Evolutionary conservation across 805 yeast genomes (phyloP).

Genomic region (Debaryomyces maramus): DNA sequence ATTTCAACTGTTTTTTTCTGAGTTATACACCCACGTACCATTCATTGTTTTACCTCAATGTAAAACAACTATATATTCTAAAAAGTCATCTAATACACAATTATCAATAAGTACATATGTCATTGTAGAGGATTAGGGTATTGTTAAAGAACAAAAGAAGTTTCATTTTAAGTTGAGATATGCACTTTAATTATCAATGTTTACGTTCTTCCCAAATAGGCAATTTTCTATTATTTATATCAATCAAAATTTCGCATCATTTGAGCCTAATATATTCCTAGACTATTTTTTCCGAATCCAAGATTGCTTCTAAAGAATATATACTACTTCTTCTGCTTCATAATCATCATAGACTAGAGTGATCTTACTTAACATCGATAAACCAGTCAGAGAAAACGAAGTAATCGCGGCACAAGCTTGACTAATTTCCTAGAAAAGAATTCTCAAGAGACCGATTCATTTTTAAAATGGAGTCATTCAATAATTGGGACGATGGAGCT

Average conservation of each 20-base stretch:
- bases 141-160: background rate
- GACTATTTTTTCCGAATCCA: background rate
- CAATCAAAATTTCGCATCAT: conserved; percentile 5
- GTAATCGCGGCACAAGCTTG: background rate
- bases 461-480: conserved; percentile 22
- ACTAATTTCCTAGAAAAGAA: background rate
- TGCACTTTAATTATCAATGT: conserved; percentile 9
- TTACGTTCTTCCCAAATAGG: conserved; percentile 12
- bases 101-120: background rate
- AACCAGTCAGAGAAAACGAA: background rate
- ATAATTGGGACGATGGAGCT: conserved; percentile 32
- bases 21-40: background rate
- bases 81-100: background rate
- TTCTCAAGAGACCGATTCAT: background rate
- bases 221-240: conserved; percentile 1
- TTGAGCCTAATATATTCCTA: background rate
- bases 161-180: background rate
- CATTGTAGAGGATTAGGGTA: background rate
- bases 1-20: background rate
- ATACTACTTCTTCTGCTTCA: no score
- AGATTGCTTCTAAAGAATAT: background rate
- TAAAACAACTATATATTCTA: background rate
- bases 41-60: background rate
- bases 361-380: no score
- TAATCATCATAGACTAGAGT: no score